phyloP scores from a whole-genome alignment of 2,329 filamentous ascomycete genomes.

The Capronia americana region DNA sequence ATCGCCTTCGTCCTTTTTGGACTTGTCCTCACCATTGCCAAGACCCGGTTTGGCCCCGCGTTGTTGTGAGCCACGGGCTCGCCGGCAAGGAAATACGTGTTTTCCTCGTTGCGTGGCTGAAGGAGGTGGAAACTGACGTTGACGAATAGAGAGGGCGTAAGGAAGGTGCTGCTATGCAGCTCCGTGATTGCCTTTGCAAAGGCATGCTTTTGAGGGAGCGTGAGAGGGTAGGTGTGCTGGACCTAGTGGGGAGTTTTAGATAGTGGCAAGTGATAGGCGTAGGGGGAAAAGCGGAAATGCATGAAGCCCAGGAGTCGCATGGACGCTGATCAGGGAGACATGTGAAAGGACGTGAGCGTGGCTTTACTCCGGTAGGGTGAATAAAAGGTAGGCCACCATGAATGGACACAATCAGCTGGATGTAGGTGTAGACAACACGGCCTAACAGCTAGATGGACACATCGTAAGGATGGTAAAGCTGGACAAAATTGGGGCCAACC shows the following conservation, averaged over 20 bases:
- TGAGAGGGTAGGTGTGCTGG: constrained; percentile 38
- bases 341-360: neutral
- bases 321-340: neutral
- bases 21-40: constrained; percentile 26
- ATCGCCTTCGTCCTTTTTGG: constrained; percentile 32
- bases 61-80: constrained; percentile 29
- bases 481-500: neutral
- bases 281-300: neutral
- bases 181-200: constrained; percentile 36
- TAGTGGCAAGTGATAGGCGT: neutral
- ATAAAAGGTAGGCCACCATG: neutral
- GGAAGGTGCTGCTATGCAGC: constrained; percentile 36
- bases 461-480: neutral
- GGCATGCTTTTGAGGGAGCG: constrained; percentile 29
- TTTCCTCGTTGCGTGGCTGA: neutral
- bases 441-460: neutral
- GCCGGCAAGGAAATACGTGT: constrained; percentile 29
- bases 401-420: neutral
- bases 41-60: constrained; percentile 24
- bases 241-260: constrained; percentile 6
- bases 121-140: constrained; percentile 33
- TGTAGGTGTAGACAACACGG: neutral
- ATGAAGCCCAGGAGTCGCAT: neutral
- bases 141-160: constrained; percentile 38
- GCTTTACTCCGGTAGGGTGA: neutral